A percentile compares a stretch with the other conserved stretches of the same genome.
These are phyloP conservation scores for Rhodotorula kratochvilovae DNA, from an alignment of 768 basidiomycete species.

Conservation along the genomic window DNA sequence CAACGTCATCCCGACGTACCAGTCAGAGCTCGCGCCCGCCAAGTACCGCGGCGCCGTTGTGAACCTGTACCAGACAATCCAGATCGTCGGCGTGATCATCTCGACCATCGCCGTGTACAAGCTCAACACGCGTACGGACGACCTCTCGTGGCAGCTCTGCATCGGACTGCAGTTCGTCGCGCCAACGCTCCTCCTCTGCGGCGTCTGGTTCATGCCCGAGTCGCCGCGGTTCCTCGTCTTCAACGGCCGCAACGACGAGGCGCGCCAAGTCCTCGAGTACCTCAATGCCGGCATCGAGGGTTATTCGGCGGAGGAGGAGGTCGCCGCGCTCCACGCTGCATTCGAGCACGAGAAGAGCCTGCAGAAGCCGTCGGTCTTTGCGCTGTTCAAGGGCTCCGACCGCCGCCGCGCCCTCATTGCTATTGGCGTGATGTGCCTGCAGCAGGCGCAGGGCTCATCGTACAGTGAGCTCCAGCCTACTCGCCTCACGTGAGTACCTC, in stretches of 20 bases:
- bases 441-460: conserved; percentile 22
- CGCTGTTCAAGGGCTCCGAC: conserved; percentile 19
- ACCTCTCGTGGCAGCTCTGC: conserved; percentile 17
- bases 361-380: background rate
- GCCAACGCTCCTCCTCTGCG: conserved; percentile 9
- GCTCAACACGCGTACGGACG: conserved; percentile 9
- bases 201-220: conserved; percentile 20
- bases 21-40: conserved; percentile 28
- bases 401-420: conserved; percentile 13
- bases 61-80: conserved; percentile 38
- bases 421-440: conserved; percentile 16
- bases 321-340: conserved; percentile 25
- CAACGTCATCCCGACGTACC: conserved; percentile 39
- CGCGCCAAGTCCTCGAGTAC: background rate
- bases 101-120: conserved; percentile 40
- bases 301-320: conserved; percentile 3
- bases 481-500: background rate
- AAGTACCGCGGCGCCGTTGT: conserved; percentile 36
- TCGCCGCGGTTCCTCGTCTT: conserved; percentile 30
- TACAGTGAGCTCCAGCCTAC: background rate
- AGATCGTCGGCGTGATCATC: conserved; percentile 42
- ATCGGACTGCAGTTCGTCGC: conserved; percentile 26
- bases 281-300: background rate
- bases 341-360: conserved; percentile 16
- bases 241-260: conserved; percentile 25